A percentile compares a stretch with the other conserved stretches of the same genome.
Conservation (phyloP, 1,284 basidiomycete species). For the Cutaneotrichosporon dermatis region DNA sequence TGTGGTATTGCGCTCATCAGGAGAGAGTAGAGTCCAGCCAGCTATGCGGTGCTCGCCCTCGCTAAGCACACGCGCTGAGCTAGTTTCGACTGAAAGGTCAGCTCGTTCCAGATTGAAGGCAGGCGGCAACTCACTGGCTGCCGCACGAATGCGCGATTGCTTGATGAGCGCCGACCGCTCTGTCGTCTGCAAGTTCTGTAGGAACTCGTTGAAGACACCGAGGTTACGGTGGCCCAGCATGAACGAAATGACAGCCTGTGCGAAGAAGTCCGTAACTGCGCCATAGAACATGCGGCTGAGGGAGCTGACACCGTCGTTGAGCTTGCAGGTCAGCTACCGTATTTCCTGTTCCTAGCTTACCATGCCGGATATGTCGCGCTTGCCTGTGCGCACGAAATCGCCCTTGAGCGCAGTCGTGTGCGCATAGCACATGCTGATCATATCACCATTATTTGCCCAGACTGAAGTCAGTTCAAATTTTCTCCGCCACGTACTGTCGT, state of each 20-base stretch:
- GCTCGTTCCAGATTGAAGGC: background rate
- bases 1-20: slow-evolving; percentile 66
- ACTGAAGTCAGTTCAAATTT: slow-evolving; percentile 33
- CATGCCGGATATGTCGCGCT: slow-evolving; percentile 83
- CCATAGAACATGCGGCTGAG: slow-evolving; percentile 62
- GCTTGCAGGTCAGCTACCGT: slow-evolving; percentile 16
- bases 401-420: slow-evolving; percentile 68
- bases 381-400: slow-evolving; percentile 95
- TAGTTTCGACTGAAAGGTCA: slow-evolving; percentile 62
- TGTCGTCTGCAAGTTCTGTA: slow-evolving; percentile 75
- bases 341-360: slow-evolving; percentile 51
- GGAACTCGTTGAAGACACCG: slow-evolving; percentile 84
- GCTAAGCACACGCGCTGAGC: slow-evolving; percentile 69
- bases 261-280: slow-evolving; percentile 84
- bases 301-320: slow-evolving; percentile 83
- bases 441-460: slow-evolving; percentile 64
- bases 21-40: slow-evolving; percentile 90
- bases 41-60: slow-evolving; percentile 75
- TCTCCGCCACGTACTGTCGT: slow-evolving; percentile 53
- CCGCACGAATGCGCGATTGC: slow-evolving; percentile 77
- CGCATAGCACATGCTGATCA: slow-evolving; percentile 54
- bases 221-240: slow-evolving; percentile 76
- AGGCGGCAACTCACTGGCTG: slow-evolving; percentile 57
- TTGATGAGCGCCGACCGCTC: slow-evolving; percentile 85
- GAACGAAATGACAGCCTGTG: slow-evolving; percentile 89